A percentile compares a stretch with the other conserved stretches of the same genome.
Evolutionary conservation across 441 rosid genomes (phyloP).

Genomic region (Populus hybrid): DNA sequence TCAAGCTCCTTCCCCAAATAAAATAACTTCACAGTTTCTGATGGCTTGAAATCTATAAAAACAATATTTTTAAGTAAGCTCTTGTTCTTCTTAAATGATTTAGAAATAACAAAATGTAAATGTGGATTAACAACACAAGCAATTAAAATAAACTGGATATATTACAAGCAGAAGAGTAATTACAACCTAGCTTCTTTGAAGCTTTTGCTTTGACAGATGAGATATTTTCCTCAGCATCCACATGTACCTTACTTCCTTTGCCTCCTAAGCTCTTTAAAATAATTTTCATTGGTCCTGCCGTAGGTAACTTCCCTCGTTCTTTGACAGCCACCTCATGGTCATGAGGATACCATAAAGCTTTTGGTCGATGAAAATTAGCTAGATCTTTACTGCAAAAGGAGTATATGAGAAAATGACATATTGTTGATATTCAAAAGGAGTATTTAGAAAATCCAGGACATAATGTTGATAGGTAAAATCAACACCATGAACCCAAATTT

Average conservation of each 20-base stretch:
- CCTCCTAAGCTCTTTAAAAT: constrained; percentile 96
- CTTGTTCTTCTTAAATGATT: constrained; percentile 11
- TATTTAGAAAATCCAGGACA: background rate
- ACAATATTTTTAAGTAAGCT: constrained; percentile 22
- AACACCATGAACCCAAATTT: background rate
- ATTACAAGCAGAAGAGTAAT: constrained; percentile 4
- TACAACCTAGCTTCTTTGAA: constrained; percentile 91
- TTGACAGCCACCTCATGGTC: constrained; percentile 93
- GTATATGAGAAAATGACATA: no score
- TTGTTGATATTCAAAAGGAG: constrained; percentile 7
- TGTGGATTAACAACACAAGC: background rate
- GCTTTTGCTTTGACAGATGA: constrained; percentile 87
- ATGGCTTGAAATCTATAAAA: constrained; percentile 82
- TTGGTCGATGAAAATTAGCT: constrained; percentile 96
- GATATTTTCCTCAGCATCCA: constrained; percentile 78
- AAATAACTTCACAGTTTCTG: constrained; percentile 76
- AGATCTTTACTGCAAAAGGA: constrained; percentile 76
- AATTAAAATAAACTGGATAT: background rate
- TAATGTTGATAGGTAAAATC: background rate
- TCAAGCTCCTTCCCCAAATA: constrained; percentile 94
- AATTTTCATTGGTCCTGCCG: constrained; percentile 84
- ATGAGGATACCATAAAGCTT: constrained; percentile 96
- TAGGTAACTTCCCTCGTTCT: constrained; percentile 80
- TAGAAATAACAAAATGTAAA: constrained; percentile 6
- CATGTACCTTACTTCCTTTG: constrained; percentile 92